Conservation (phyloP, 257 asterid species). For the Solanum rostratum region DNA sequence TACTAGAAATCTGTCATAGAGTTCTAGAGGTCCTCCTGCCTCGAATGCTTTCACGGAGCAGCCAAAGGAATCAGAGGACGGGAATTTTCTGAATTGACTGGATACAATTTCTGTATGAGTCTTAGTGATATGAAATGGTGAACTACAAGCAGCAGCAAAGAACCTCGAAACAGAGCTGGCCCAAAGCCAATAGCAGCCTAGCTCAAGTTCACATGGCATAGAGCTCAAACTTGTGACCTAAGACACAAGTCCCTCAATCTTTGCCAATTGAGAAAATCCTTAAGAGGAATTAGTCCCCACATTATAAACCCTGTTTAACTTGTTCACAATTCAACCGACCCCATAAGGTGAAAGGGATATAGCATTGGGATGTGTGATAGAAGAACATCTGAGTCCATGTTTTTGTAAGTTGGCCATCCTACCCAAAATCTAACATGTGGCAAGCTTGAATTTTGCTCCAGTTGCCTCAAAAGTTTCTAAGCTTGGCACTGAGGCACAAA, state of each 20-base stretch:
- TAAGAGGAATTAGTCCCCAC: neutral
- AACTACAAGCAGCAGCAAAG: neutral
- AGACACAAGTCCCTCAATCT: neutral
- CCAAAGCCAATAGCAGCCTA: neutral
- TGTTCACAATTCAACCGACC: neutral
- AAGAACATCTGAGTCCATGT: neutral
- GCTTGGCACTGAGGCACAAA: neutral
- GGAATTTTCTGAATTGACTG: slow-evolving; percentile 72
- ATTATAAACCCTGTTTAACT: neutral
- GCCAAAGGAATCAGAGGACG: slow-evolving; percentile 66
- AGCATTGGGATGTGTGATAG: neutral
- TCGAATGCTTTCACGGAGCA: slow-evolving; percentile 63
- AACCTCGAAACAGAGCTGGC: neutral
- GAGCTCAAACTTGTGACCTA: neutral
- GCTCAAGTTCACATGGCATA: neutral
- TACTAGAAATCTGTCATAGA: slow-evolving; percentile 84
- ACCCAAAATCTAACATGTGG: neutral
- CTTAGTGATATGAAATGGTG: slow-evolving; percentile 40
- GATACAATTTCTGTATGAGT: slow-evolving; percentile 95
- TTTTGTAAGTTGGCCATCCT: neutral
- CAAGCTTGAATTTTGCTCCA: neutral
- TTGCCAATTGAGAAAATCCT: neutral
- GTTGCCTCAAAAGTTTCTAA: neutral
- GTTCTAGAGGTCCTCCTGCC: slow-evolving; percentile 62
- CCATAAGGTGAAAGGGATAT: neutral